Base-by-base conservation (phyloP, 73 alveolate species). In the Blepharisma japonicum region DNA sequence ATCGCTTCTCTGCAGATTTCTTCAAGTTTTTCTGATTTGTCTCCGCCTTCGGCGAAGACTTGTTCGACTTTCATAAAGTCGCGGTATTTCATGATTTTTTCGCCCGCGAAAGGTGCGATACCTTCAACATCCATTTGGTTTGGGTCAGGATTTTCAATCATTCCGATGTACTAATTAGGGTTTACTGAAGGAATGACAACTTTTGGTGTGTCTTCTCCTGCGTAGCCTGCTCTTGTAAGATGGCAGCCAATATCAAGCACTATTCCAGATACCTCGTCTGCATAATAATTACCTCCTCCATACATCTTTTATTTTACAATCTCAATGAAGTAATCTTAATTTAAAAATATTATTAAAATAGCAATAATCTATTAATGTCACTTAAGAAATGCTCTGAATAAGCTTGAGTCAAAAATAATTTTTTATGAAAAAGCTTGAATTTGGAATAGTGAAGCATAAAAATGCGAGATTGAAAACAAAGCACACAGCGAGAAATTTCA, bases 121-220 rank as follows among this genome's bases (percentile, higher is more conserved):
- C 48, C 77, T 48, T 86, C 86, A 6, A 47, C 49, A 6, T 79
- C 87, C 49, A 68, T 67, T 46, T 7, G 42, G 76, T 25, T 55
- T 39, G 68, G 55, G 56, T 71, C 83, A 9, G 82, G 67, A 23
- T 39, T 55, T 11, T 68, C 87, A 18, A 39, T 32, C 71, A 68
- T 82, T 68, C 84, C 86, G 6, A 83, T 78, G 49, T 56, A 6
- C 77, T 51, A 68, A 48, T 54, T 46, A 77, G 78, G 11, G 79
- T 47, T 50, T 82, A 45, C 71, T 45, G 98, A 95, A 54, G 87
- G 95, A 68, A 85, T 74, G 56, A 88, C 95, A 50, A 86, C 81
- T 71, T 88, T 84, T 0, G 99, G 99, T 54, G 93, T 86, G 80
- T 95, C 99, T 78, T 95, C 99, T 25, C 99, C 99, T 49, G 95